Percentiles rank a stretch among this genome's conserved stretches.
phyloP scores from a whole-genome alignment of 1,139 yeast species.

The Diutina pseudorugosa region DNA sequence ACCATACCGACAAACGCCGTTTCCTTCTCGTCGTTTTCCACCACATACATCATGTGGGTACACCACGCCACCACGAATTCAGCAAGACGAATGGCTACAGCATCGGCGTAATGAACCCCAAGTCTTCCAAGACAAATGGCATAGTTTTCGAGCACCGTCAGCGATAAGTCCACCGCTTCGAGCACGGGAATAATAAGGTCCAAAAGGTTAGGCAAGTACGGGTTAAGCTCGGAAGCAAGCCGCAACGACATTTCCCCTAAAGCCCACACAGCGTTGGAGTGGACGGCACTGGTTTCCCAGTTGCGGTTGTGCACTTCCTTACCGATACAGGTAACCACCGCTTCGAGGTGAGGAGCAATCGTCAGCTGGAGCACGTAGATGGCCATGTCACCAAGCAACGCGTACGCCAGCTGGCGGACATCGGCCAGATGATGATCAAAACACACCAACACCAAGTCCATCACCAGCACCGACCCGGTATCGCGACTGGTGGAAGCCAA shows the following conservation, averaged over 20 bases:
- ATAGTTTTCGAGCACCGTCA: conserved; percentile 70
- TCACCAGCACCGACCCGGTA: conserved; percentile 23
- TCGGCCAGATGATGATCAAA: conserved; percentile 70
- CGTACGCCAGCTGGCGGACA: conserved; percentile 88
- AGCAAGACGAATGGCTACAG: conserved; percentile 42
- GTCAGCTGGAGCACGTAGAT: conserved; percentile 44
- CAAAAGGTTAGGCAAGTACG: conserved; percentile 51
- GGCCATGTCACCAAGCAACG: conserved; percentile 79
- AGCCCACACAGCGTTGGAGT: conserved; percentile 91
- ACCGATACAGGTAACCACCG: conserved; percentile 51
- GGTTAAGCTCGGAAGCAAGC: conserved; percentile 36
- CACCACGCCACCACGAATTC: conserved; percentile 59
- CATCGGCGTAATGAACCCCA: conserved; percentile 54
- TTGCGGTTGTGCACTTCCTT: conserved; percentile 50
- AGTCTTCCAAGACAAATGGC: conserved; percentile 92
- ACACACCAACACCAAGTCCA: conserved; percentile 57
- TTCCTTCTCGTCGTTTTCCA: conserved; percentile 74
- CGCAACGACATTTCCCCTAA: conserved; percentile 76
- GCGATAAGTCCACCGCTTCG: conserved; percentile 41
- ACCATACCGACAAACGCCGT: conserved; percentile 72
- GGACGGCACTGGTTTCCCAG: conserved; percentile 45
- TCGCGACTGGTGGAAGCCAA: conserved; percentile 25
- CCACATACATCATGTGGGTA: conserved; percentile 45
- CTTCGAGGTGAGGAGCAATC: conserved; percentile 45
- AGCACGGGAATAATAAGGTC: conserved; percentile 55